phyloP scores from a whole-genome alignment of 495 filamentous ascomycete genomes.

The Neurospora discreta region DNA sequence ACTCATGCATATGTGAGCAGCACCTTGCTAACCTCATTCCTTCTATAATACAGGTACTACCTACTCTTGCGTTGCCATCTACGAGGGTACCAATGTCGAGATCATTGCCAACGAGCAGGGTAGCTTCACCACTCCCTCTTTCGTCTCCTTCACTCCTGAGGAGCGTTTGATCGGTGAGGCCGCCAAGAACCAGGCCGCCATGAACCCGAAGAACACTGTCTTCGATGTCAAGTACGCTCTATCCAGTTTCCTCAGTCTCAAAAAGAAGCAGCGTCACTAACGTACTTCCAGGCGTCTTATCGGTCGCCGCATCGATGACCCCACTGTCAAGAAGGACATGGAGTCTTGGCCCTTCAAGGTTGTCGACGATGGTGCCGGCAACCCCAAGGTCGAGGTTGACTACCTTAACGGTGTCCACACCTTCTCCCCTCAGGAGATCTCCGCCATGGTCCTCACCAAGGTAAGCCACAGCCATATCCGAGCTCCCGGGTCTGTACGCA shows the following conservation, averaged over 20 bases:
- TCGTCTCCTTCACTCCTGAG: conserved; percentile 96
- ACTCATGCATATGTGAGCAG: neutral
- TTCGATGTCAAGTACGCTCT: conserved; percentile 78
- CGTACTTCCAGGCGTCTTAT: conserved; percentile 62
- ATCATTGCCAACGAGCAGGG: conserved; percentile 99
- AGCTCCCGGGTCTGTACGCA: neutral
- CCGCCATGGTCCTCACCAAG: conserved; percentile 88
- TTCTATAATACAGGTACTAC: conserved; percentile 59
- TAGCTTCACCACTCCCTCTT: conserved; percentile 95
- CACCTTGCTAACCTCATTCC: conserved; percentile 5
- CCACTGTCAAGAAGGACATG: conserved; percentile 95
- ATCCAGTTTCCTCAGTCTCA: neutral
- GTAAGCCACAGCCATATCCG: conserved; percentile 30
- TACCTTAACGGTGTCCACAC: conserved; percentile 89
- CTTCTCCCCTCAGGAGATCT: conserved; percentile 97
- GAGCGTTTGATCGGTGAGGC: conserved; percentile 98
- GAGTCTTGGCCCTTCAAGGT: conserved; percentile 99
- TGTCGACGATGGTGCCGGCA: conserved; percentile 65
- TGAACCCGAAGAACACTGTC: conserved; percentile 96
- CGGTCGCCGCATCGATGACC: conserved; percentile 86
- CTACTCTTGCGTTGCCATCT: conserved; percentile 99
- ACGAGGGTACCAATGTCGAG: conserved; percentile 97
- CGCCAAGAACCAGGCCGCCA: conserved; percentile 98
- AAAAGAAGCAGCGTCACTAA: conserved; percentile 14
- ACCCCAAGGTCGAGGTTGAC: conserved; percentile 87